Evolutionary conservation across 345 rosid species (phyloP).

Genomic region (Salix udensis): DNA sequence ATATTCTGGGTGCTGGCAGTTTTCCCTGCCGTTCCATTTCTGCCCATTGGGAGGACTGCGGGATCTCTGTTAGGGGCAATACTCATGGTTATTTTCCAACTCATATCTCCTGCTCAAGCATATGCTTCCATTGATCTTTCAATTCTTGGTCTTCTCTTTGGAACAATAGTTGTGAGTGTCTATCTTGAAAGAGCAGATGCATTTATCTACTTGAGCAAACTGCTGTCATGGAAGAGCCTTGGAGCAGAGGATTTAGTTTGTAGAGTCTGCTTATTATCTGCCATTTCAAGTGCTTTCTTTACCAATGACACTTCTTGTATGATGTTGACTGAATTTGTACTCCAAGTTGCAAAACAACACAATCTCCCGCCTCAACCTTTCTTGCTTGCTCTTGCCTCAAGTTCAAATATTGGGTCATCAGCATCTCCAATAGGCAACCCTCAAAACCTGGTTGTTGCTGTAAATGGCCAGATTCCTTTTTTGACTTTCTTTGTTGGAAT

Average conservation of each 20-base stretch:
- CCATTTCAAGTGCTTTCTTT: conserved; percentile 79
- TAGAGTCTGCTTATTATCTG: conserved; percentile 64
- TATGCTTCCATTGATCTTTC: conserved; percentile 78
- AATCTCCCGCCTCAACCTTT: conserved; percentile 80
- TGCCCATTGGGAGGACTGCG: conserved; percentile 86
- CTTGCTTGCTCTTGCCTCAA: conserved; percentile 73
- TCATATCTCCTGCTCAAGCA: conserved; percentile 68
- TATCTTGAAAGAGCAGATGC: conserved; percentile 84
- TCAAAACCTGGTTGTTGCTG: conserved; percentile 76
- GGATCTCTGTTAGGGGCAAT: conserved; percentile 80
- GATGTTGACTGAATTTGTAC: conserved; percentile 69
- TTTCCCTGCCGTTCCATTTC: conserved; percentile 68
- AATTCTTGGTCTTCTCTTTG: conserved; percentile 80
- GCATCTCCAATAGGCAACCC: conserved; percentile 92
- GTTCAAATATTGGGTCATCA: conserved; percentile 81
- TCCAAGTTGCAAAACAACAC: conserved; percentile 74
- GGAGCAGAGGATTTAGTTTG: conserved; percentile 73
- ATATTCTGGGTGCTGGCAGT: conserved; percentile 82
- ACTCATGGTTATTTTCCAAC: conserved; percentile 79
- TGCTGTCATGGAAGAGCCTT: conserved; percentile 63
- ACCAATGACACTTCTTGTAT: conserved; percentile 90
- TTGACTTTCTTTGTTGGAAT: conserved; percentile 56
- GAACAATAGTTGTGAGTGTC: conserved; percentile 78
- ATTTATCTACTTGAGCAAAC: conserved; percentile 67
- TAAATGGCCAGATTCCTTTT: conserved; percentile 63